Base-by-base conservation (phyloP, 2,329 filamentous ascomycete genomes). In the Nigrospora osmanthi region DNA sequence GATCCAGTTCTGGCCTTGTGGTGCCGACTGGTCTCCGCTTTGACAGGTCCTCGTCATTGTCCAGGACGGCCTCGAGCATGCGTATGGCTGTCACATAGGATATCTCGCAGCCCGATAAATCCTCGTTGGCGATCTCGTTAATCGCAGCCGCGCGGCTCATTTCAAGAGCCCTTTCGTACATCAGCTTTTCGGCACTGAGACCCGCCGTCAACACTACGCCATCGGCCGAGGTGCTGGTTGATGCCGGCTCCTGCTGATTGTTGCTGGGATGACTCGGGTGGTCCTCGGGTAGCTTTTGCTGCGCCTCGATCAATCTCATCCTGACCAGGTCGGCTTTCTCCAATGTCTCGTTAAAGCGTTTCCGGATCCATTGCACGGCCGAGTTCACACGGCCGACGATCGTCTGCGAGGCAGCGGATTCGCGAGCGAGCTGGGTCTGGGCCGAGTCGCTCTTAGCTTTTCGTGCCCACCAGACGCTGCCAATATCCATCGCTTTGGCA, bases 271-370 rank as follows among this genome's bases (percentile, higher is more conserved):
- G 89, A 54, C 82, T 85, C 1, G 89, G 85, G 55, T 98, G 91
- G 54, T 93, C 87, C 40, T 81, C 73, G 0, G 93, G 90, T 5
- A 98, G 73, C 54, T 83, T 79, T 61, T 82, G 85, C 63, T 98
- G 93, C 5, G 87, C 89, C 50, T 95, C 88, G 38, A 89, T 73
- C 40, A 98, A 75, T 61, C 90, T 94, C 39, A 90, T 73, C 39
- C 89, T 86, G n/a, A 95, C 89, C 52, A 96, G 78, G 58, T 97
- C 91, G 1, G 90, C 90, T 69, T 98, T 98, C 66, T 96, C 90
- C 49, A 97, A 71, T 35, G 95, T 93, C 62, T 97, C 93, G 60
- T 98, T 98, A 74, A 98, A 98, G 6, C 91, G 87, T 53, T 76
- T 79, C 32, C 93, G 87, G 45, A 95, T 85, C 93, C 91, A 98